phyloP scores from a whole-genome alignment of 2,329 filamentous ascomycete genomes.

The Colletotrichum sidae region DNA sequence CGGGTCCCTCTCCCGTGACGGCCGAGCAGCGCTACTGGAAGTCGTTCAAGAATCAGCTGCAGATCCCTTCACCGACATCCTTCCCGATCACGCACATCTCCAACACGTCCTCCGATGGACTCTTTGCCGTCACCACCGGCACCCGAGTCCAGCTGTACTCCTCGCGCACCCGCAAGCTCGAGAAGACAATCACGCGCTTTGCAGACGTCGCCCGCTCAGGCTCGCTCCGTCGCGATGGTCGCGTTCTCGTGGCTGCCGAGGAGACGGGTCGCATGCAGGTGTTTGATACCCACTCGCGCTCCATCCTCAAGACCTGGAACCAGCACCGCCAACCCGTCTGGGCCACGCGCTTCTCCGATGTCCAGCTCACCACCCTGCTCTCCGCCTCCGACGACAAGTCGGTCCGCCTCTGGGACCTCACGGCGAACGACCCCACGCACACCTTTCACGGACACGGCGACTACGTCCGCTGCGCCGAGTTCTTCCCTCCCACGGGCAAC shows the following conservation, averaged over 20 bases:
- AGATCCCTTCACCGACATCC: constrained; percentile 90
- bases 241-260: constrained; percentile 90
- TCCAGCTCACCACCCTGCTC: constrained; percentile 87
- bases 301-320: constrained; percentile 95
- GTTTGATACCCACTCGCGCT: constrained; percentile 88
- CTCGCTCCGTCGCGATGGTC: constrained; percentile 88
- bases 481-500: constrained; percentile 74
- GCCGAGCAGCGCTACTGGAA: constrained; percentile 97
- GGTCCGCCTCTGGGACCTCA: constrained; percentile 93
- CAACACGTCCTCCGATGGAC: constrained; percentile 69
- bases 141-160: constrained; percentile 95
- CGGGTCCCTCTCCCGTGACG: constrained; percentile 84
- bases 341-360: constrained; percentile 90
- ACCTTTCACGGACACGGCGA: constrained; percentile 90
- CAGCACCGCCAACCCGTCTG: constrained; percentile 95
- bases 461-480: constrained; percentile 89
- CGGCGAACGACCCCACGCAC: constrained; percentile 78
- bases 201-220: constrained; percentile 91
- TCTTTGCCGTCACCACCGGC: constrained; percentile 95
- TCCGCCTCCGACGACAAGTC: constrained; percentile 93
- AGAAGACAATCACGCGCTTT: constrained; percentile 95
- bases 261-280: constrained; percentile 94
- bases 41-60: constrained; percentile 90
- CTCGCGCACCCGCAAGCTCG: constrained; percentile 86
- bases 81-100: constrained; percentile 93